Evolutionary conservation across 2,329 filamentous ascomycete species (phyloP), one percentile per base, ranked within the genome.

Genomic region (Alternaria triticimaculans): DNA sequence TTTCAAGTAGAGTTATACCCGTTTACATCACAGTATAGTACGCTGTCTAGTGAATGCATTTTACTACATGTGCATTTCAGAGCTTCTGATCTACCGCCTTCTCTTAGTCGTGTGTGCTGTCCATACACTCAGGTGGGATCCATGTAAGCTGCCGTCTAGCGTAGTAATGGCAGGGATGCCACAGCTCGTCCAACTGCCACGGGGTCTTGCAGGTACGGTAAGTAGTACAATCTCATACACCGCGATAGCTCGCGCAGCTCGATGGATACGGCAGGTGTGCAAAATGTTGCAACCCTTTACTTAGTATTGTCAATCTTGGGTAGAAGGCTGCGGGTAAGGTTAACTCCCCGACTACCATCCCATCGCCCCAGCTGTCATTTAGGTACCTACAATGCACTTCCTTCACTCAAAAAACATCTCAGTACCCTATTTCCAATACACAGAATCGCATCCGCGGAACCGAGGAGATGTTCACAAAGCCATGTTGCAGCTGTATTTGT

Each of bases 381-480:
- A 45, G 30, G 15, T 46, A 14, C 28, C 10, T 28, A 30, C 10
- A 58, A 18, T 37, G 20, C 26, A 30, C 20, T 6, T 4, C 33
- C 26, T 46, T 15, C 23, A 14, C 8, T 11, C 20, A 12, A 44
- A 44, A 23, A 37, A 25, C 20, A 53, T 20, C 14, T 20, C 20
- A 53, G 49, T 37, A 2, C 37, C 30, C 10, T 9, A 53, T 5
- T 20, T 11, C 14, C 49, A 53, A 10, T 25, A 25, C 14, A 8
- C 33, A 41, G n/a, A 30, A 23, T 20, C 45, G 25, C 18, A 30
- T 62, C 60, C 60, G 60, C 60, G 60, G 60, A 12, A 58, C 60
- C 60, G 60, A 58, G 60, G 60, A 62, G 60, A 62, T 58, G 60
- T 26, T 28, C n/a, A 41, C 49, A 37, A 53, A 53, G 49, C 49